Conservation (phyloP, 192 early-diverging fungal species). For the Pilaira anomala region DNA sequence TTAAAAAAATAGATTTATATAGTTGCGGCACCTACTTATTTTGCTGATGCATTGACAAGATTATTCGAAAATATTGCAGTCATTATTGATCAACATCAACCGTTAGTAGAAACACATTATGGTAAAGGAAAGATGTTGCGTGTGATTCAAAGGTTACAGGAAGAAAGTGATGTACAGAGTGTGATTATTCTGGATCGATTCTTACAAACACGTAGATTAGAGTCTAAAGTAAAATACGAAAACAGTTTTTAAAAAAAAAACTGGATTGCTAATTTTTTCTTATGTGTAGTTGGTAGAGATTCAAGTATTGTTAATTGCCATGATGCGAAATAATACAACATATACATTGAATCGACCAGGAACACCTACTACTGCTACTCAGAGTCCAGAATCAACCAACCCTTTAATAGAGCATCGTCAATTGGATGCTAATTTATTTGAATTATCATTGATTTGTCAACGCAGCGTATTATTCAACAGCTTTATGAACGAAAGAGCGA, state of each 20-base stretch:
- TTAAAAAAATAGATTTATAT: background rate
- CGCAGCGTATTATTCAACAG: constrained; percentile 73
- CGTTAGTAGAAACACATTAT: constrained; percentile 79
- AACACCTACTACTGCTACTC: constrained; percentile 1
- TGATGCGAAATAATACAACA: constrained; percentile 35
- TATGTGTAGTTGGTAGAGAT: constrained; percentile 53
- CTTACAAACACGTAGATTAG: constrained; percentile 64
- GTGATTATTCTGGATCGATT: constrained; percentile 76
- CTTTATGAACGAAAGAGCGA: constrained; percentile 79
- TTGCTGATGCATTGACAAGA: constrained; percentile 74
- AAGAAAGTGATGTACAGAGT: constrained; percentile 82
- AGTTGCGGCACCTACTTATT: constrained; percentile 56
- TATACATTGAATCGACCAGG: constrained; percentile 12
- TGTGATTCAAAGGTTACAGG: constrained; percentile 84
- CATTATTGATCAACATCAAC: constrained; percentile 85
- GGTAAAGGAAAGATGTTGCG: constrained; percentile 85
- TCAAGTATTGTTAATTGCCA: constrained; percentile 42
- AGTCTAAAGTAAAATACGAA: constrained; percentile 21
- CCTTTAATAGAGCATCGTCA: constrained; percentile 70
- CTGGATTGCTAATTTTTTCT: background rate
- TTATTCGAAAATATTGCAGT: constrained; percentile 89
- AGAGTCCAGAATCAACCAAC: constrained; percentile 26
- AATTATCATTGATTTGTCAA: constrained; percentile 81
- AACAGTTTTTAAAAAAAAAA: background rate
- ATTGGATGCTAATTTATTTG: constrained; percentile 72